A percentile compares a stretch with the other conserved stretches of the same genome.
Evolutionary conservation across 306 rosid species (phyloP).

Genomic region (Senna tora): DNA sequence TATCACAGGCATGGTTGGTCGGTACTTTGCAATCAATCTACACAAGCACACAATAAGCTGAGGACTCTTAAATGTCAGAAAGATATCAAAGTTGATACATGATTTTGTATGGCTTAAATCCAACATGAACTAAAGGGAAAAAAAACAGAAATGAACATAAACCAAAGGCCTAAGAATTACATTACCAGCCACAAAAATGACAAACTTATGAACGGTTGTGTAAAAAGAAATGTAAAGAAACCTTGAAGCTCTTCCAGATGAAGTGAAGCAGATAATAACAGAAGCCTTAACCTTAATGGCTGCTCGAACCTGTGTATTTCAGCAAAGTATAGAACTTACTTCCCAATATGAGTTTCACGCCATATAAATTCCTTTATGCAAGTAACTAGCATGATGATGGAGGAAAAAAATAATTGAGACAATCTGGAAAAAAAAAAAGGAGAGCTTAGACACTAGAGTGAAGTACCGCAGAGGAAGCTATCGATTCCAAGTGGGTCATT

Average conservation of each 20-base stretch:
- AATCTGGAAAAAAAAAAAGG: neutral
- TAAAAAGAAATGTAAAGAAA: conserved; percentile 34
- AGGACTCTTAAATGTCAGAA: neutral
- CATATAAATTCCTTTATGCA: conserved; percentile 19
- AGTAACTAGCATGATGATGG: conserved; percentile 26
- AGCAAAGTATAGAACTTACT: conserved; percentile 24
- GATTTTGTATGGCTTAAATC: conserved; percentile 4
- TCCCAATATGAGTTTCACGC: conserved; percentile 14
- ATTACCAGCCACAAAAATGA: conserved; percentile 10
- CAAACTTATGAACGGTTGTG: neutral
- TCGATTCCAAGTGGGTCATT: conserved; percentile 94
- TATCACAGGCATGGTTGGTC: conserved; percentile 92
- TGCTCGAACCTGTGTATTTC: conserved; percentile 77
- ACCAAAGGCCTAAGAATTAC: conserved; percentile 11
- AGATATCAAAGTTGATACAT: conserved; percentile 16
- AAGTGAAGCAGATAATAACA: conserved; percentile 90
- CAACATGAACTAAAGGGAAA: conserved; percentile 7
- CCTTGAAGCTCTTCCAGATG: conserved; percentile 99
- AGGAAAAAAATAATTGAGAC: neutral
- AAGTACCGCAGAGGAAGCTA: conserved; percentile 91
- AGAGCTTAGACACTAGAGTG: neutral
- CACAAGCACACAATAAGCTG: conserved; percentile 17
- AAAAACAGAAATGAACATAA: conserved; percentile 22
- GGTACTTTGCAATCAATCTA: conserved; percentile 89
- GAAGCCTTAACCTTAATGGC: conserved; percentile 98